Conservation (phyloP, 352 stramenopile species). For the Phytophthora ramorum region DNA sequence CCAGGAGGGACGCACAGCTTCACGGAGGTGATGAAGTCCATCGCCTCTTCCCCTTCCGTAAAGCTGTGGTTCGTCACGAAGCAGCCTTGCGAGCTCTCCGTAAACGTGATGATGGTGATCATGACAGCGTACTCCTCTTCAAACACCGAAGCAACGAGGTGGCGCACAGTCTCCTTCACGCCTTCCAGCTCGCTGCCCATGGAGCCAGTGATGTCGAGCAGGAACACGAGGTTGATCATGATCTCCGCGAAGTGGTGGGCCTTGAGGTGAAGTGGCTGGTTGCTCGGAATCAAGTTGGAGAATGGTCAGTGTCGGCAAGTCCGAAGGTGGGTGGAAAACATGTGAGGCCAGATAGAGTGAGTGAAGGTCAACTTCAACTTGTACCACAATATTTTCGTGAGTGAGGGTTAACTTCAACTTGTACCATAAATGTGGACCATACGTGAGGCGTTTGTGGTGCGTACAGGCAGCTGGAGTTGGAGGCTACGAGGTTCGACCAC, state of each 20-base stretch:
- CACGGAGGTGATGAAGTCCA: constrained; percentile 48
- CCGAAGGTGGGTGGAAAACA: neutral
- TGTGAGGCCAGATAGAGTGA: neutral
- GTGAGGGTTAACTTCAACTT: constrained; percentile 41
- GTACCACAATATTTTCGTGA: constrained; percentile 12
- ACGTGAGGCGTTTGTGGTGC: too few species aligned
- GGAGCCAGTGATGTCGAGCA: constrained; percentile 80
- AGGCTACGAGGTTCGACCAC: too few species aligned
- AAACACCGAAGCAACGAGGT: constrained; percentile 59
- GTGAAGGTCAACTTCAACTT: constrained; percentile 1
- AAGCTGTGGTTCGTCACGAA: constrained; percentile 74
- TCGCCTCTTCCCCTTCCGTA: constrained; percentile 52
- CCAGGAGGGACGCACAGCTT: constrained; percentile 55
- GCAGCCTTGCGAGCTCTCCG: constrained; percentile 53
- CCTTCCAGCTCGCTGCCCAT: constrained; percentile 65
- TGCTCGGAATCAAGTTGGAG: constrained; percentile 27
- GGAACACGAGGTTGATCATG: constrained; percentile 77
- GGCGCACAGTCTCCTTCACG: constrained; percentile 61
- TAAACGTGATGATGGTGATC: constrained; percentile 83
- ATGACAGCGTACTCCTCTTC: constrained; percentile 60
- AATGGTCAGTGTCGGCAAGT: constrained; percentile 11
- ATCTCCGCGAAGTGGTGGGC: neutral
- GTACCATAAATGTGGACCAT: constrained; percentile 15
- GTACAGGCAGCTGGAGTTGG: too few species aligned
- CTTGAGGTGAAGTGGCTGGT: constrained; percentile 1